phyloP scores from a whole-genome alignment of 116 monocot genomes.

The Zostera marina region DNA sequence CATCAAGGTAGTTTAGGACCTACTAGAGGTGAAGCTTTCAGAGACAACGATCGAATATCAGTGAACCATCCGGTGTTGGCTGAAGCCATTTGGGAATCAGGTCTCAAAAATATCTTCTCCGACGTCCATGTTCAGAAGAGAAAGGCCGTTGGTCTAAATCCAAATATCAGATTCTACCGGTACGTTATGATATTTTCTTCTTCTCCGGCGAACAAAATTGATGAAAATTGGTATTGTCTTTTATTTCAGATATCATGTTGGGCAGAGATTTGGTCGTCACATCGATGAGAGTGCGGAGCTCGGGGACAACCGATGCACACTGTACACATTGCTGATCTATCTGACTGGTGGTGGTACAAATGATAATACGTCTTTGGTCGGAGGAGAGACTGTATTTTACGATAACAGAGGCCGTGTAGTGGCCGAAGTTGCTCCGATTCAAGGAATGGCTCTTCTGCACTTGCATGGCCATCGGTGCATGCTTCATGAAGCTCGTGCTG shows the following conservation, averaged over 20 bases:
- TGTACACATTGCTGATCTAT: conserved; percentile 79
- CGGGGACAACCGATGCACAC: conserved; percentile 35
- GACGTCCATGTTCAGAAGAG: conserved; percentile 47
- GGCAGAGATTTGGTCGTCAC: conserved; percentile 75
- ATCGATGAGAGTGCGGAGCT: conserved; percentile 88
- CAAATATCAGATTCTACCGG: conserved; percentile 93
- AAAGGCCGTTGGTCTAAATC: conserved; percentile 61
- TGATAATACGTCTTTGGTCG: conserved; percentile 26
- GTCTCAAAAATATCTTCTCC: conserved; percentile 49
- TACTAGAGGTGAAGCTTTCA: conserved; percentile 69
- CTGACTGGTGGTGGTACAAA: conserved; percentile 36
- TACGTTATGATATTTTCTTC: neutral
- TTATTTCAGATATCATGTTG: conserved; percentile 56
- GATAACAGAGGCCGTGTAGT: conserved; percentile 48
- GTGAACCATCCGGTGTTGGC: conserved; percentile 47
- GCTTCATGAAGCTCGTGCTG: conserved; percentile 88
- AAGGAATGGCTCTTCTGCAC: conserved; percentile 88
- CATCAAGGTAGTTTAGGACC: conserved; percentile 92
- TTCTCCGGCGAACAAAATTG: neutral
- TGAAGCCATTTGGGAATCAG: conserved; percentile 61
- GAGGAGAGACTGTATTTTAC: conserved; percentile 92
- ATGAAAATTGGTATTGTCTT: neutral
- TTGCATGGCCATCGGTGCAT: conserved; percentile 77
- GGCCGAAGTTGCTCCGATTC: conserved; percentile 73
- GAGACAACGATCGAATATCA: conserved; percentile 93